Evolutionary conservation across 805 yeast genomes (phyloP), one percentile per base, ranked within the genome.

Genomic region (Lachancea kluyveri): DNA sequence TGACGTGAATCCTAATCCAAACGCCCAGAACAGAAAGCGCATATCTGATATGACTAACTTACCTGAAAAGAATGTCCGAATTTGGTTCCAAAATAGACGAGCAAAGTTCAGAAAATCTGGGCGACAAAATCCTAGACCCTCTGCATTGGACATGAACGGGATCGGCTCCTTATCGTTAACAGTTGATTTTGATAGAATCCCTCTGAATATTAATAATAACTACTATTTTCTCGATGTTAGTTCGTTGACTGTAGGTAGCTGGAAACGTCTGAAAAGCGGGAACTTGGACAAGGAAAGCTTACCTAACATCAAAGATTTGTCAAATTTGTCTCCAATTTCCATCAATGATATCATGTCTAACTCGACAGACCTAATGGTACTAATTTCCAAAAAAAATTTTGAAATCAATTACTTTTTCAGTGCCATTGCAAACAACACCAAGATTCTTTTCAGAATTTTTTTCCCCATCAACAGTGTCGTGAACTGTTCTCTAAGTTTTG

Each of bases 31-130:
- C 35, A 64, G 96, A 24, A 78, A 78, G 48, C 70, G 67, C 18
- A 75, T 87, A 22, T 76, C 92, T 23, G 74, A 70, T 2, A 68
- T 68, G 39, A 82, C 94, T 1, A 82, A 79, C 12, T 79, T 86
- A 83, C 74, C 87, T 9, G 95, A 87, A 46, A 72, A 92, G 40
- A 84, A 88, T 9, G 95, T 87, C 2, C 68, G 95, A 34, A 87
- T 87, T 25, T 87, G 96, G 96, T 87, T 85, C 50, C 96, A 87
- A 56, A 86, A 86, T 53, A 65, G 88, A 46, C 63, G 96, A 41
- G 92, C 92, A 13, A 83, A 82, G 52, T 68, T 76, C 26, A 67
- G 87, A 48, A 81, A 81, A 56, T 33, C 44, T 5, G 47, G 36
- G 9, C 26, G 30, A 20, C 29, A 25, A 8, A 30, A 30, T 13